Base-by-base conservation (phyloP, 371 early-diverging fungal species). In the Lichtheimia corymbifera region DNA sequence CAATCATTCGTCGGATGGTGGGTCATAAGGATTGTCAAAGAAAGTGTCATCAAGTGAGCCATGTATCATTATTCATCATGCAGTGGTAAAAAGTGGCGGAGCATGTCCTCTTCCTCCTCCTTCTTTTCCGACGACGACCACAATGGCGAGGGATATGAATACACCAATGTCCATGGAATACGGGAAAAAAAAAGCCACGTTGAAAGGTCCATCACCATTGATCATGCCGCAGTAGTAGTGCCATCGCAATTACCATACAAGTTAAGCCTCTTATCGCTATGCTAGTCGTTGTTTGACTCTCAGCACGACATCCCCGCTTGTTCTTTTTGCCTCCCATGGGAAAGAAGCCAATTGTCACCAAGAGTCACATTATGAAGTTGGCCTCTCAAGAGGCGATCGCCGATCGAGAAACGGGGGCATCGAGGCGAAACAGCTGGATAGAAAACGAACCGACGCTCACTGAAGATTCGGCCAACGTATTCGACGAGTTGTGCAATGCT, bases 401-500 rank as follows among this genome's bases (percentile, higher is more conserved):
- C 18, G n/a, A 17, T 28, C 27, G 28, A 17, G 42, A 40, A 17
- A 25, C 30, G 49, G 5, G 41, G 57, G 12, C n/a, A 50, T 35
- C 35, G 35, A 11, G 11, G 9, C 35, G 11, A 0, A 11, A 35
- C 11, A 35, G 11, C 35, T 51, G 60, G 60, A 15, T 54, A 30
- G 50, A 58, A n/a, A 64, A 55, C 47, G 65, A 53, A 28, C 50
- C 66, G 14, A 63, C 64, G 2, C 58, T 64, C 22, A 59, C 63
- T 40, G 58, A 47, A 12, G 40, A 43, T 44, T 59, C 59, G 12
- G 25, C 22, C 18, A 62, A 64, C 44, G 45, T 73, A 4, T 74
- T 73, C 55, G 64, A 75, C 28, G 78, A 78, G 28, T 57, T 78
- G n/a, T 72, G 75, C 50, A 58, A 53, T 17, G 78, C 78, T 18